Conservation (phyloP, 139 green algal genomes). For the Diplosphaera chodatii region DNA sequence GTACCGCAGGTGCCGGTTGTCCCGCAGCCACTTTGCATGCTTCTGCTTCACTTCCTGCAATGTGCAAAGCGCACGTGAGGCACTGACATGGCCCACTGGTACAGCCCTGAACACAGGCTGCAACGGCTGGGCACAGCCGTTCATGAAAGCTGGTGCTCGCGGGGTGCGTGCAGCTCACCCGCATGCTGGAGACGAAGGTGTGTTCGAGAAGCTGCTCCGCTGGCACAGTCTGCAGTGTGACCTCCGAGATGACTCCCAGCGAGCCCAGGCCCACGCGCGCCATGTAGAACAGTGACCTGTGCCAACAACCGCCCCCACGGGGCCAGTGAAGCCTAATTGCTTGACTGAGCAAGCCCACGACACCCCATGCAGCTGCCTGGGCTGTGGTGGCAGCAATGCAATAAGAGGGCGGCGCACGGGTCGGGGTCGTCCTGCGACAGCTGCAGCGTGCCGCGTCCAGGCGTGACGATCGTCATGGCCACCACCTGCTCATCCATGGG, state of each 20-base stretch:
- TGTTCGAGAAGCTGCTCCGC: conserved; percentile 74
- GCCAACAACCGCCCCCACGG: no score
- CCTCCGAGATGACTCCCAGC: conserved; percentile 84
- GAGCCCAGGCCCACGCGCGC: conserved; percentile 73
- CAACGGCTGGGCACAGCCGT: no score
- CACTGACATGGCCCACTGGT: no score
- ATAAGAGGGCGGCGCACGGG: conserved; percentile 26
- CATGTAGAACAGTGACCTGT: conserved; percentile 65
- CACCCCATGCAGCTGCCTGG: no score
- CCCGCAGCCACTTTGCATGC: conserved; percentile 60
- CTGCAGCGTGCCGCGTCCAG: conserved; percentile 55
- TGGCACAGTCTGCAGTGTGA: conserved; percentile 75
- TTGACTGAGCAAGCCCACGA: no score
- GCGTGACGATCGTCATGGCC: conserved; percentile 83
- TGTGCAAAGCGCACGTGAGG: neutral
- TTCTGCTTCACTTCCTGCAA: conserved; percentile 55
- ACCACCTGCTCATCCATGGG: conserved; percentile 91
- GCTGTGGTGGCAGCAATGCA: no score
- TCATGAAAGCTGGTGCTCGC: conserved; percentile 44
- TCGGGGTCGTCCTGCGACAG: conserved; percentile 30
- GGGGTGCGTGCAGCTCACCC: conserved; percentile 27
- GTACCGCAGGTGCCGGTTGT: conserved; percentile 86
- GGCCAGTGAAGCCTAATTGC: no score
- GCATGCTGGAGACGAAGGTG: conserved; percentile 58
- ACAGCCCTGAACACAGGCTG: no score